Conservation (phyloP, 129 eudicot species). For the Saussurea involucrata region DNA sequence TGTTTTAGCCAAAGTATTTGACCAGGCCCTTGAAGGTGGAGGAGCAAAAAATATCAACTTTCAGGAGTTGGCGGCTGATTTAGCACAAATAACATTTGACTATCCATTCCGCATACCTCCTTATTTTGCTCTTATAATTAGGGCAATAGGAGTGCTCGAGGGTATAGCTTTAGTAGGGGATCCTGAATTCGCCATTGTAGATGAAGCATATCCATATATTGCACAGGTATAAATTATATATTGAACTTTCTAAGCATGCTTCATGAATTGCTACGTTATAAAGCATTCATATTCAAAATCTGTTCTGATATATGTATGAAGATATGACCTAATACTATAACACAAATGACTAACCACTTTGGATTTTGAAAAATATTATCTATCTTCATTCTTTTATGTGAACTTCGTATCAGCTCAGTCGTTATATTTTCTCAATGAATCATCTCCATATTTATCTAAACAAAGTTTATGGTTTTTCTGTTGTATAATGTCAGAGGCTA, state of each 20-base stretch:
- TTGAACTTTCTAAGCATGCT: neutral
- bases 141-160: slow-evolving; percentile 99
- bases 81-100: slow-evolving; percentile 97
- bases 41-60: slow-evolving; percentile 97
- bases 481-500: slow-evolving; percentile 60
- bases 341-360: neutral
- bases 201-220: slow-evolving; percentile 98
- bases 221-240: slow-evolving; percentile 66
- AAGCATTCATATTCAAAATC: neutral
- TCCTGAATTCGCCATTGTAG: slow-evolving; percentile 97
- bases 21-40: slow-evolving; percentile 99
- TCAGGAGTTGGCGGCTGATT: slow-evolving; percentile 95
- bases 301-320: neutral
- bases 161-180: slow-evolving; percentile 98
- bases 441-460: neutral
- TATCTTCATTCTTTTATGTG: neutral
- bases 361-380: neutral
- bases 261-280: neutral
- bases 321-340: neutral
- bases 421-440: neutral
- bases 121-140: slow-evolving; percentile 91
- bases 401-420: neutral
- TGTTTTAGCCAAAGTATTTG: slow-evolving; percentile 97
- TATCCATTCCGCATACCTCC: slow-evolving; percentile 99
- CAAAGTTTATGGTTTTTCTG: slow-evolving; percentile 12